phyloP scores from a whole-genome alignment of 352 stramenopile genomes.

The Aphanomyces cochlioides region DNA sequence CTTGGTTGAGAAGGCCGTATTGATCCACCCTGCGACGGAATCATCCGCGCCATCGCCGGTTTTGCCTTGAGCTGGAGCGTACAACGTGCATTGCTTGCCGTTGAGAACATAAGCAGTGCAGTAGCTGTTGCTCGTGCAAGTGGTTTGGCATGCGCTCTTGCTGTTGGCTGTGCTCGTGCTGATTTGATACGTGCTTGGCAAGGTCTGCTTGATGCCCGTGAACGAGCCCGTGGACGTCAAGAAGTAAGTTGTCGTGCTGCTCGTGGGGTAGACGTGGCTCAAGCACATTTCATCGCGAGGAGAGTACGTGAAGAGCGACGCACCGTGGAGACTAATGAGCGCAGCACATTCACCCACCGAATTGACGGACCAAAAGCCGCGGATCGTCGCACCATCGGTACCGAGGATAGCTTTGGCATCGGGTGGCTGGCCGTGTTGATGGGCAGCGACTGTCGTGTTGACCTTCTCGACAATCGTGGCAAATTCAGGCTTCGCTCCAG shows the following conservation, averaged over 20 bases:
- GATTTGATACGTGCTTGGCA: constrained; percentile 12
- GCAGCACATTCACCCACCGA: constrained; percentile 19
- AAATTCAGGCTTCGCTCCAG: background rate
- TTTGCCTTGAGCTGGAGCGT: background rate
- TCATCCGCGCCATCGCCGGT: background rate
- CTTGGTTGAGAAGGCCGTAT: background rate
- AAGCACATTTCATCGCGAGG: background rate
- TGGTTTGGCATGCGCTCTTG: background rate
- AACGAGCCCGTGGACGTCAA: background rate
- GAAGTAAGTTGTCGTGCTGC: background rate
- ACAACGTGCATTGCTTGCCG: constrained; percentile 9
- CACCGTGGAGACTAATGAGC: background rate
- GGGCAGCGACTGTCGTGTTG: background rate
- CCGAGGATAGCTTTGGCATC: background rate
- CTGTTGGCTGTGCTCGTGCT: background rate
- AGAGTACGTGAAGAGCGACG: constrained; percentile 12
- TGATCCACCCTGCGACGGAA: constrained; percentile 2
- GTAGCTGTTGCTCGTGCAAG: background rate
- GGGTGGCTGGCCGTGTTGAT: background rate
- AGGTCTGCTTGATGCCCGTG: background rate
- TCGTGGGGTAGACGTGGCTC: background rate
- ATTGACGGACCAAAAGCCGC: constrained; percentile 3
- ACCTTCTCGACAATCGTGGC: background rate
- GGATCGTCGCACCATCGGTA: background rate
- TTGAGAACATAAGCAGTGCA: background rate